A percentile compares a stretch with the other conserved stretches of the same genome.
Evolutionary conservation across 176 grass and related monocot species (phyloP).

Genomic region (Rhynchospora tenuis): DNA sequence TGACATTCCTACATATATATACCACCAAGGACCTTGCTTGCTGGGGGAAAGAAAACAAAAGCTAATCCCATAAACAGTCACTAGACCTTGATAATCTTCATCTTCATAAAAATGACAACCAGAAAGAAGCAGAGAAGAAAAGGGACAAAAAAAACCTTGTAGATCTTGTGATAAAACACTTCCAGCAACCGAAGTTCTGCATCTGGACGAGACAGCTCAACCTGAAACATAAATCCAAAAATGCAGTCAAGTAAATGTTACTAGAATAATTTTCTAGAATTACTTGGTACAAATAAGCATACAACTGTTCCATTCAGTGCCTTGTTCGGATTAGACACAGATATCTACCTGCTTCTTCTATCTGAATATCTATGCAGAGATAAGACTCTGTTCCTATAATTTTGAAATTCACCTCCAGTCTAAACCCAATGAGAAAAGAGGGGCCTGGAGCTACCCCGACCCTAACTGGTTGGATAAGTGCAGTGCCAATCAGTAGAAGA

Average conservation of each 20-base stretch:
- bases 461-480: neutral
- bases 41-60: neutral
- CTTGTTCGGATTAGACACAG: neutral
- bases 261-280: neutral
- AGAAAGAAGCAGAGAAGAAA: constrained; percentile 20
- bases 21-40: neutral
- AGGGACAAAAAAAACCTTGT: constrained; percentile 47
- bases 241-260: constrained; percentile 10
- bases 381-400: neutral
- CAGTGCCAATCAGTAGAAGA: neutral
- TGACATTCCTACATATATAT: neutral
- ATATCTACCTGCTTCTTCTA: neutral
- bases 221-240: constrained; percentile 37
- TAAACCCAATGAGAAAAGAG: neutral
- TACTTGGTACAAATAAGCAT: neutral
- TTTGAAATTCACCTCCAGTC: neutral
- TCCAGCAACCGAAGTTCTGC: constrained; percentile 79
- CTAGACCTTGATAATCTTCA: neutral
- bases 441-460: neutral
- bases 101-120: neutral
- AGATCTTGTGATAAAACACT: constrained; percentile 97
- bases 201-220: constrained; percentile 80
- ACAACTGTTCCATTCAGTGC: neutral
- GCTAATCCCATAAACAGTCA: neutral
- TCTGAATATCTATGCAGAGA: neutral